Conservation (phyloP, 2,329 filamentous ascomycete species). For the Cytospora leucostoma region DNA sequence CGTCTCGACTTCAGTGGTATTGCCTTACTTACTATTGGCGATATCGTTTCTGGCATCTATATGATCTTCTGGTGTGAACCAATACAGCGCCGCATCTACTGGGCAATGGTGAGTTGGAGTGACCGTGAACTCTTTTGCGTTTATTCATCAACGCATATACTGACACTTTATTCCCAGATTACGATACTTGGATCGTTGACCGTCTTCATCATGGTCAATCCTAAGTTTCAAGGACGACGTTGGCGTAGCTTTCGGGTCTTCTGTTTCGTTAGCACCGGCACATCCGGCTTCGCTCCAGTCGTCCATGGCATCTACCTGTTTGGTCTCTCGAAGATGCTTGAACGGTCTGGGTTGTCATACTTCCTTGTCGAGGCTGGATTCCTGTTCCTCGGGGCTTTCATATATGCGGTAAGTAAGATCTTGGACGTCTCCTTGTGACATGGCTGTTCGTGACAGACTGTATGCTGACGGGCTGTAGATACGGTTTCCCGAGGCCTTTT, state of each 20-base stretch:
- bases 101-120: conserved; percentile 33
- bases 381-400: conserved; percentile 39
- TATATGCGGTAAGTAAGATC: conserved; percentile 42
- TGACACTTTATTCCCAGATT: background rate
- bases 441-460: background rate
- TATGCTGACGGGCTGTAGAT: conserved; percentile 35
- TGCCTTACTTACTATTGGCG: conserved; percentile 32
- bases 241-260: background rate
- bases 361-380: conserved; percentile 44
- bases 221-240: background rate
- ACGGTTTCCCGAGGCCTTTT: conserved; percentile 45
- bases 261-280: background rate
- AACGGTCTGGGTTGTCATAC: conserved; percentile 44
- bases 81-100: conserved; percentile 33
- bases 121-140: background rate
- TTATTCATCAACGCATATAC: background rate
- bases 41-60: conserved; percentile 33
- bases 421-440: conserved; percentile 12
- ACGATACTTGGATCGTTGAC: background rate
- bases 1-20: conserved; percentile 32
- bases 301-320: background rate
- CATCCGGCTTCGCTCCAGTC: background rate
- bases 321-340: conserved; percentile 13
- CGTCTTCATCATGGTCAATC: background rate
- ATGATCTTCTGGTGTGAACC: conserved; percentile 36